Percentiles rank a stretch among this genome's conserved stretches.
Conservation (phyloP, 2,329 filamentous ascomycete species). For the Coniochaeta prunicola region DNA sequence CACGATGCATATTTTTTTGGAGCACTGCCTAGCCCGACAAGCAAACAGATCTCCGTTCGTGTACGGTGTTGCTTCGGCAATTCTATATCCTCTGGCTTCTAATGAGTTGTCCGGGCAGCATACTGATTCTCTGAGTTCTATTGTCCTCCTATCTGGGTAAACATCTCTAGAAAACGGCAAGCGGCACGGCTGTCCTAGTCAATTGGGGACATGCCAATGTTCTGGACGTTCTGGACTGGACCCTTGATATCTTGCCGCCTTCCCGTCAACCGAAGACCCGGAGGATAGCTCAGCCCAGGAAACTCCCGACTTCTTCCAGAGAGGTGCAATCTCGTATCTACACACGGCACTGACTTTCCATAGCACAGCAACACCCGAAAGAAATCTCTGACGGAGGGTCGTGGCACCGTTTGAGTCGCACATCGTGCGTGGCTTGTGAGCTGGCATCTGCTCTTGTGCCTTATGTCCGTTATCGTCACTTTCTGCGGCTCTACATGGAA, state of each 20-base stretch:
- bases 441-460: not conserved
- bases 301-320: not conserved
- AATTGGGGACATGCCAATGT: not conserved
- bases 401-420: not conserved
- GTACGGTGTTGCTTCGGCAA: not conserved
- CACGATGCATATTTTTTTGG: not conserved
- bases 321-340: not conserved
- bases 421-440: not conserved
- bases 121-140: not conserved
- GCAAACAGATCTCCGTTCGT: not conserved
- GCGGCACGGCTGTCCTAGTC: not conserved
- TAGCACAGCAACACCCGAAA: not conserved
- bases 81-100: not conserved
- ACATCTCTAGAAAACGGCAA: not conserved
- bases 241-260: constrained; percentile 1
- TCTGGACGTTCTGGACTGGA: not conserved
- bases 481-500: not conserved
- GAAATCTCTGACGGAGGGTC: not conserved
- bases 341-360: not conserved
- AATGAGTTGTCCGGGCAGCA: not conserved
- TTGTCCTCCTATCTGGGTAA: not conserved
- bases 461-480: not conserved
- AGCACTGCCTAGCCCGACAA: not conserved
- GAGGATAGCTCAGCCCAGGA: not conserved
- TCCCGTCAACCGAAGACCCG: not conserved